Conservation (phyloP, 805 yeast species). For the Blastobotrys chiropterorum region DNA sequence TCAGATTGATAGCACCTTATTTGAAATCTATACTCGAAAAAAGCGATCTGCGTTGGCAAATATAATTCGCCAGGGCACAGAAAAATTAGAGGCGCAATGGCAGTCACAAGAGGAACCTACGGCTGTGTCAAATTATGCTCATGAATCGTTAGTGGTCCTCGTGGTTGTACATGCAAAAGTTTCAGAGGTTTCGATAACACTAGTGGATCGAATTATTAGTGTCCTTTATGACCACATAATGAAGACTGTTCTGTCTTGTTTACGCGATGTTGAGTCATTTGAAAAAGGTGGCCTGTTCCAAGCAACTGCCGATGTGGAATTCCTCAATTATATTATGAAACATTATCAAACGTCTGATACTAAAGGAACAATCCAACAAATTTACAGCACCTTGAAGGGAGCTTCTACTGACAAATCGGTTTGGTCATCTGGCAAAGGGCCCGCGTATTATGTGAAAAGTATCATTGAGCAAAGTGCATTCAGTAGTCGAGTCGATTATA, state of each 20-base stretch:
- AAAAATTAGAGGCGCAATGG: constrained; percentile 38
- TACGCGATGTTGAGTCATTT: constrained; percentile 40
- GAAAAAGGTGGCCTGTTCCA: constrained; percentile 46
- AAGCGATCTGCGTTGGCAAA: constrained; percentile 39
- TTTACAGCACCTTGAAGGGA: constrained; percentile 27
- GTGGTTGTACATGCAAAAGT: constrained; percentile 50
- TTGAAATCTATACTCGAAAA: constrained; percentile 46
- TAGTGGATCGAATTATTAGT: constrained; percentile 40
- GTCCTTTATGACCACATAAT: constrained; percentile 39
- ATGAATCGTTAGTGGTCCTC: constrained; percentile 43
- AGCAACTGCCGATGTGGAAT: constrained; percentile 48
- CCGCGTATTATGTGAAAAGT: constrained; percentile 21
- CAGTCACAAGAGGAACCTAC: constrained; percentile 25
- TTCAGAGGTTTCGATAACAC: constrained; percentile 40
- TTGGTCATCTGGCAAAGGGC: constrained; percentile 25
- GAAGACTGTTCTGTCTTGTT: constrained; percentile 33
- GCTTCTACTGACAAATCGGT: constrained; percentile 21
- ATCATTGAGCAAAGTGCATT: constrained; percentile 14
- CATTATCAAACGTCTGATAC: constrained; percentile 24
- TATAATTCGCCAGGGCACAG: constrained; percentile 37
- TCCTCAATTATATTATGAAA: constrained; percentile 36
- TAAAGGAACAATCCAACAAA: constrained; percentile 21
- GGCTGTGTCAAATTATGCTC: constrained; percentile 37
- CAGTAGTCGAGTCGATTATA: constrained; percentile 5
- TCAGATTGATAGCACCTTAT: constrained; percentile 47